phyloP scores from a whole-genome alignment of 208 protist species.

The Wallacemonas sp. region DNA sequence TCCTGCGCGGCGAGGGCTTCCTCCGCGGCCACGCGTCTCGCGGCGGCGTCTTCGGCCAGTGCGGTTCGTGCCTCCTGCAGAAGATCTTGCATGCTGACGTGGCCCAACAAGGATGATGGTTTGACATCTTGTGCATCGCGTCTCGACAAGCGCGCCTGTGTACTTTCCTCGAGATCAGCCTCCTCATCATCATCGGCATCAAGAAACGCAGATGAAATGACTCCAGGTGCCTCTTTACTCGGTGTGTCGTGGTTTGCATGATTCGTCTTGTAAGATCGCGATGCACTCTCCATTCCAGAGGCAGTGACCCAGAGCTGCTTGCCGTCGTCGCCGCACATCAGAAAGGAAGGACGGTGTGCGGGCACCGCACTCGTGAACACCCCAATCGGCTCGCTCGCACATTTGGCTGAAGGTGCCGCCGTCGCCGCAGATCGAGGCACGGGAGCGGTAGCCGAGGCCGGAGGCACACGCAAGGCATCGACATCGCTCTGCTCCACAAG shows the following conservation, averaged over 20 bases:
- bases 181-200: slow-evolving; percentile 8
- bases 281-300: slow-evolving; percentile 14
- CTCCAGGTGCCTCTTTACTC: no score
- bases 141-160: no score
- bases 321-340: slow-evolving; percentile 67
- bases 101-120: slow-evolving; percentile 10
- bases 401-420: no score
- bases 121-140: not conserved
- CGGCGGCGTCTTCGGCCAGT: not conserved
- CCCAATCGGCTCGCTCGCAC: not conserved
- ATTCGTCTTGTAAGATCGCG: not conserved
- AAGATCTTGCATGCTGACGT: slow-evolving; percentile 20
- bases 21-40: not conserved
- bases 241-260: no score
- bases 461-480: no score
- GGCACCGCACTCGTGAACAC: slow-evolving; percentile 28
- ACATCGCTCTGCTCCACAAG: no score
- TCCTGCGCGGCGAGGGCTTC: no score
- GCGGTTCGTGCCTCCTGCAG: slow-evolving; percentile 11
- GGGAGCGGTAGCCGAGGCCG: not conserved
- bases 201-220: not conserved
- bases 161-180: no score
- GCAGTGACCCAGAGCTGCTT: slow-evolving; percentile 59
- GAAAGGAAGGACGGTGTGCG: slow-evolving; percentile 31
- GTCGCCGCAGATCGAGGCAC: not conserved